Evolutionary conservation across 2,329 filamentous ascomycete species (phyloP).

Genomic region (Fusarium sp.): DNA sequence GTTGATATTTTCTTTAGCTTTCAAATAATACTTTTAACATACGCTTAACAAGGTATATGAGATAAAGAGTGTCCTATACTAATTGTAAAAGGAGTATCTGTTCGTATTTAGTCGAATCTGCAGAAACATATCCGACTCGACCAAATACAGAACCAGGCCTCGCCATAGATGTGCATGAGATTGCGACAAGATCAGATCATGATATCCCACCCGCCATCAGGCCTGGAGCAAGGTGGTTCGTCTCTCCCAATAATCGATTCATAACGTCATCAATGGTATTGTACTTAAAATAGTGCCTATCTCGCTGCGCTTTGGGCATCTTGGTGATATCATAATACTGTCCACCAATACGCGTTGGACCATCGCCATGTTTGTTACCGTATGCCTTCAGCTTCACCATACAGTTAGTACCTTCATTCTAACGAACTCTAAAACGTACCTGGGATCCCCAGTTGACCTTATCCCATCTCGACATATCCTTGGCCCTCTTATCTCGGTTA

Average conservation of each 20-base stretch:
- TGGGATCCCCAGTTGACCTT: constrained; percentile 9
- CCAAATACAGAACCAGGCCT: background rate
- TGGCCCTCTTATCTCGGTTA: background rate
- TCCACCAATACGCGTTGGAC: background rate
- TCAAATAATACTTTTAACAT: background rate
- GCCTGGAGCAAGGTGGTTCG: background rate
- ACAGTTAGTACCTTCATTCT: background rate
- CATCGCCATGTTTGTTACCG: background rate
- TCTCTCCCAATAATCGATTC: background rate
- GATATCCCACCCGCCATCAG: background rate
- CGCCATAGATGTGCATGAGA: background rate
- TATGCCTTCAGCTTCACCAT: background rate
- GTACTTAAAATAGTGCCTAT: background rate
- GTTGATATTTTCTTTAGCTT: background rate
- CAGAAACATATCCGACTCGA: background rate
- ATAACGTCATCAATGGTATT: background rate
- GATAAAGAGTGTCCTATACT: background rate
- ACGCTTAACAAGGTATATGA: accelerated
- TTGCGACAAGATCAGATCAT: background rate
- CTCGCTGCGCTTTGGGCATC: constrained; percentile 3
- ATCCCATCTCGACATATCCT: constrained; percentile 13
- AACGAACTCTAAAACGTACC: background rate
- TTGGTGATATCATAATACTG: constrained; percentile 15
- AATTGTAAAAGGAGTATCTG: background rate
- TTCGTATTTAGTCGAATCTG: background rate